phyloP scores from a whole-genome alignment of 768 basidiomycete genomes.

The Psilocybe subaeruginosa region DNA sequence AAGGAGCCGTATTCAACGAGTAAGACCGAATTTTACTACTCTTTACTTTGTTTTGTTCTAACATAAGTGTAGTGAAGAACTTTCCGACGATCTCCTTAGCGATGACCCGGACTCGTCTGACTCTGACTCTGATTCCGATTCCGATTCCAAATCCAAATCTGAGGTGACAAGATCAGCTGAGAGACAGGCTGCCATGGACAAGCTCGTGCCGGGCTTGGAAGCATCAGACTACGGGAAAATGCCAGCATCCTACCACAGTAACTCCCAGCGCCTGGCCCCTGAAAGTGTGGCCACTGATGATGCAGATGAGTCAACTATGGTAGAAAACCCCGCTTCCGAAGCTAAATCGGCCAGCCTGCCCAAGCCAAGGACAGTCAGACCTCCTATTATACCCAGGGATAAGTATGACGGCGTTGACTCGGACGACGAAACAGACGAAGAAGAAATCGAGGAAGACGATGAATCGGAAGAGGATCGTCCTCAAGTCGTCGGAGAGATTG shows the following conservation, averaged over 20 bases:
- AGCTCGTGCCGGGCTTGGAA: slow-evolving; percentile 79
- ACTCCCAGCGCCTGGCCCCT: slow-evolving; percentile 68
- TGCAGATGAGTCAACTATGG: slow-evolving; percentile 29
- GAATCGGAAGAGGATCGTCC: slow-evolving; percentile 85
- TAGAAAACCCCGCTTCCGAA: neutral
- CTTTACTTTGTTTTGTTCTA: neutral
- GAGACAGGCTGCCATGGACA: slow-evolving; percentile 71
- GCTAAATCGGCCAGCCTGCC: slow-evolving; percentile 21
- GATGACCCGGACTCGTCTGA: slow-evolving; percentile 46
- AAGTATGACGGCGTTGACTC: slow-evolving; percentile 93
- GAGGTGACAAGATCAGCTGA: slow-evolving; percentile 36
- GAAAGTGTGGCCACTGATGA: slow-evolving; percentile 46
- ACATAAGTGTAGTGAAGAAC: slow-evolving; percentile 52
- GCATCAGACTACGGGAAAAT: slow-evolving; percentile 89
- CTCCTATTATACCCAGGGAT: slow-evolving; percentile 81
- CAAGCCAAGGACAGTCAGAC: slow-evolving; percentile 56
- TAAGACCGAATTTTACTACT: slow-evolving; percentile 39
- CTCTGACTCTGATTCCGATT: slow-evolving; percentile 44
- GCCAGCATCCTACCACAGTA: slow-evolving; percentile 69
- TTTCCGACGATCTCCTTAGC: slow-evolving; percentile 68
- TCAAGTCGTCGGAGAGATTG: slow-evolving; percentile 80
- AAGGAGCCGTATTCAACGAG: slow-evolving; percentile 92
- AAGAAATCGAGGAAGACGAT: slow-evolving; percentile 51
- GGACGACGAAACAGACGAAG: slow-evolving; percentile 83
- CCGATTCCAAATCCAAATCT: slow-evolving; percentile 26